phyloP scores from a whole-genome alignment of 495 filamentous ascomycete genomes.

The Neurospora sp. region DNA sequence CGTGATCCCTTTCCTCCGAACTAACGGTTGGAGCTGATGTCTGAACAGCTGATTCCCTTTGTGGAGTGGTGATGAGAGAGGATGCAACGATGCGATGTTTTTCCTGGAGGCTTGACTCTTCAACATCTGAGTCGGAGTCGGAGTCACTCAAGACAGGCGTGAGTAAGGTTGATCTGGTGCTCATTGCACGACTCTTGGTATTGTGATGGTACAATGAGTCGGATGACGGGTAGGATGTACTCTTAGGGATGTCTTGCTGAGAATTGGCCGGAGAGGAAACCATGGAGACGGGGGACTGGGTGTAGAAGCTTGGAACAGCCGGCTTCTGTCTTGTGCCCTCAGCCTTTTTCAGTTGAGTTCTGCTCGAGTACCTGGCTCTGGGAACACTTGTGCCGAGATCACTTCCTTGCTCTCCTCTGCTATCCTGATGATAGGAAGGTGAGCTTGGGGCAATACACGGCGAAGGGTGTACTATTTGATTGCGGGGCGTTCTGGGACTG shows the following conservation, averaged over 20 bases:
- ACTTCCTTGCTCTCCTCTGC: neutral
- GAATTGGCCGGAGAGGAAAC: neutral
- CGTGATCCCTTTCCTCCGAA: conserved; percentile 36
- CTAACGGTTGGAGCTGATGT: neutral
- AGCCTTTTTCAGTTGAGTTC: neutral
- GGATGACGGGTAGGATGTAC: neutral
- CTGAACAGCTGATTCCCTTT: neutral
- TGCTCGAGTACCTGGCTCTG: neutral
- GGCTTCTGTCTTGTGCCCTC: neutral
- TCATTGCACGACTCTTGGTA: neutral
- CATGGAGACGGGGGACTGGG: neutral
- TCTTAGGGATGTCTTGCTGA: neutral
- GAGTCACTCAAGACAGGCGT: neutral
- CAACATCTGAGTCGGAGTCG: neutral
- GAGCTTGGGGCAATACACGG: neutral
- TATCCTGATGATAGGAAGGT: neutral
- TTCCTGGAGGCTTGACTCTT: neutral
- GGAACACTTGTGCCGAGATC: neutral
- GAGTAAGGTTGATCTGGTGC: neutral
- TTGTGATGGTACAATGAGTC: neutral
- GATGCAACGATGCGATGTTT: neutral
- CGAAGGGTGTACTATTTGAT: neutral
- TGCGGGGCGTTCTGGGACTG: neutral
- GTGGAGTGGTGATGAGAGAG: neutral
- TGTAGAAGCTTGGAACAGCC: neutral